Conservation (phyloP, 495 filamentous ascomycete genomes). For the Penicillium herquei region DNA sequence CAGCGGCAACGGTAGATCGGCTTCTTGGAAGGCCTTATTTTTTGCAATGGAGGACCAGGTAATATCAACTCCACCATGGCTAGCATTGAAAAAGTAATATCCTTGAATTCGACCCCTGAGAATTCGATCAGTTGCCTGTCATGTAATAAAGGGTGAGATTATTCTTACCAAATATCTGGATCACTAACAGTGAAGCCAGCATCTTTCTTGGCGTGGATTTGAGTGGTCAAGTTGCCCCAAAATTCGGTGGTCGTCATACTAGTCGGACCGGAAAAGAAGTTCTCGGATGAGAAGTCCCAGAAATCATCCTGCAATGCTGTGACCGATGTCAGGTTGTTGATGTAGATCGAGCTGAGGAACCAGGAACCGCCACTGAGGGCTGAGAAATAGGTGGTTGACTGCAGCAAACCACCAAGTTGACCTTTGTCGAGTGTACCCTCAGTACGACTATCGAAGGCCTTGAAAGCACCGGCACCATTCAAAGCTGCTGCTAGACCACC, state of each 20-base stretch:
- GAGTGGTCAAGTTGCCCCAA: neutral
- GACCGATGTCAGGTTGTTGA: slow-evolving; percentile 74
- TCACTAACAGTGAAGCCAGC: neutral
- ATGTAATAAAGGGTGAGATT: neutral
- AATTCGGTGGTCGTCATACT: neutral
- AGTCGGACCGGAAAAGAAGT: neutral
- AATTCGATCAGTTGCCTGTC: neutral
- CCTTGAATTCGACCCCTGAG: slow-evolving; percentile 57
- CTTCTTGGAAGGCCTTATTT: slow-evolving; percentile 59
- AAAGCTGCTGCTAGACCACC: slow-evolving; percentile 73
- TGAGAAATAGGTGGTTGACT: slow-evolving; percentile 72
- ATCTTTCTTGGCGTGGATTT: neutral
- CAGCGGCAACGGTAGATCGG: slow-evolving; percentile 69
- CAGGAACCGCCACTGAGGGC: slow-evolving; percentile 79
- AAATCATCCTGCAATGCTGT: neutral
- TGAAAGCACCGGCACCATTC: slow-evolving; percentile 74
- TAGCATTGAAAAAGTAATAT: slow-evolving; percentile 72
- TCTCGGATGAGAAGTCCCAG: neutral
- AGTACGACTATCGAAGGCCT: slow-evolving; percentile 73
- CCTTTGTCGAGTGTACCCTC: slow-evolving; percentile 57
- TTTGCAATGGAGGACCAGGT: slow-evolving; percentile 82
- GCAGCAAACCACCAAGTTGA: slow-evolving; percentile 68
- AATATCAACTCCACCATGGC: slow-evolving; percentile 67
- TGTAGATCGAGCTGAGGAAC: slow-evolving; percentile 72
- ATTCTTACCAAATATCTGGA: neutral